Evolutionary conservation across 2,329 filamentous ascomycete genomes (phyloP), one percentile per base, ranked within the genome.

Genomic region (Neofusicoccum cordaticola): DNA sequence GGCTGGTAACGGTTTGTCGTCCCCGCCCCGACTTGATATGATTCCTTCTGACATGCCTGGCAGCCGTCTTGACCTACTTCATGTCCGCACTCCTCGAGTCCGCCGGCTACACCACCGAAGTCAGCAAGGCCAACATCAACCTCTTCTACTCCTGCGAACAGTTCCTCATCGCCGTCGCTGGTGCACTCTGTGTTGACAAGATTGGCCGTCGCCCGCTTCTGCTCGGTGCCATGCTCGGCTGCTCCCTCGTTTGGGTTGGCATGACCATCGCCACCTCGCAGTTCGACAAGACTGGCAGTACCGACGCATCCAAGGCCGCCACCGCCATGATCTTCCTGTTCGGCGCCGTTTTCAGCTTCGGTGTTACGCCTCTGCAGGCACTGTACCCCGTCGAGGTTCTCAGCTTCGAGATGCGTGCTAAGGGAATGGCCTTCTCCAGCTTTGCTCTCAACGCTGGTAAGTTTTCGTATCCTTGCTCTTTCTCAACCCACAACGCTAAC

Each of bases 321-420:
- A 4, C 74, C 73, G 61, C 73, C 71, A 77, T 65, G 58, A 72
- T 77, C 44, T 77, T 75, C 66, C 66, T 77, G 12, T 77, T 77
- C 69, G 71, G 71, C 27, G 71, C 72, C 44, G 70, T 71, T 52
- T 78, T 72, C 65, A 65, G 71, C 6, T 72, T 72, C 60, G 75
- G 74, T 44, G 72, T 74, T 66, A 78, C 75, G 1, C 75, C 81
- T 1, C 70, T 83, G 17, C 80, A 82, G 68, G 79, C 78, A 9
- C 68, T 83, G 4, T 83, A 83, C 68, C 78, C 80, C 0, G 81
- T 82, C n/a, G 81, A 83, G 67, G 81, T 79, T 67, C 72, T 83
- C 12, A 75, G 78, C 9, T 82, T 82, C 64, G 79, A 81, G 65
- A 79, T 73, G 1, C 74, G 81, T 13, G 81, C 81, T 1, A 83